phyloP scores from a whole-genome alignment of 768 basidiomycete genomes.

The Psilocybe azurescens region DNA sequence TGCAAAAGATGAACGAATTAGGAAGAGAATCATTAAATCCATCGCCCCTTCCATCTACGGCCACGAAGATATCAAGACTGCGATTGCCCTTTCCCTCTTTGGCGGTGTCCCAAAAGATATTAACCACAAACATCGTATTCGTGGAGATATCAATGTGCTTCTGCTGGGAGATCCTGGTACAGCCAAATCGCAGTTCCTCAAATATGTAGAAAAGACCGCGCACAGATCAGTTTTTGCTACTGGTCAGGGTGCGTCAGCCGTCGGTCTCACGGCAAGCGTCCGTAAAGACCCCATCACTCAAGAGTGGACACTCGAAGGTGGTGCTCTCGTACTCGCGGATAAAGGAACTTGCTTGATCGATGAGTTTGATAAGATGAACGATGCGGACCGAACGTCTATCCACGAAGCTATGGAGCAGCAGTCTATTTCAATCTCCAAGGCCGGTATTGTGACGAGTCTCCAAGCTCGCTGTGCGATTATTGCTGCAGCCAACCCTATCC shows the following conservation, averaged over 20 bases:
- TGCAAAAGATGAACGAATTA: slow-evolving; percentile 90
- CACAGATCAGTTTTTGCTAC: slow-evolving; percentile 98
- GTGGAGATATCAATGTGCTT: slow-evolving; percentile 97
- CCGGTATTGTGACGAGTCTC: slow-evolving; percentile 97
- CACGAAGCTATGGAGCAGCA: slow-evolving; percentile 99
- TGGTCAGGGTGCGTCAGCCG: slow-evolving; percentile 97
- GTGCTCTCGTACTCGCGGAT: slow-evolving; percentile 97
- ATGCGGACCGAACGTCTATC: slow-evolving; percentile 95
- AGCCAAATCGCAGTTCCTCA: slow-evolving; percentile 98
- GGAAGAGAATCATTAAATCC: slow-evolving; percentile 97
- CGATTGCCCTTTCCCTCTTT: slow-evolving; percentile 93
- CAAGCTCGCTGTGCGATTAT: slow-evolving; percentile 98
- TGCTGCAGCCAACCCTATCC: slow-evolving; percentile 96
- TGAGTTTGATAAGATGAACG: slow-evolving; percentile 99
- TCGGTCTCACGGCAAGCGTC: slow-evolving; percentile 98
- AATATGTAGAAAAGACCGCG: slow-evolving; percentile 98
- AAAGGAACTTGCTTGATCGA: slow-evolving; percentile 98
- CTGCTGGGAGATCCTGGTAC: slow-evolving; percentile 98
- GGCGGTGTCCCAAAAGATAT: slow-evolving; percentile 95
- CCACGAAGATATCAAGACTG: slow-evolving; percentile 99
- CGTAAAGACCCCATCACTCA: slow-evolving; percentile 96
- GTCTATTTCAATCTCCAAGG: slow-evolving; percentile 98
- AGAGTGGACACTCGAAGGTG: slow-evolving; percentile 99
- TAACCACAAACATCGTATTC: slow-evolving; percentile 93
- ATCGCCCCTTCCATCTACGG: slow-evolving; percentile 99